These are phyloP conservation scores for Mallotus repandus DNA, from an alignment of 441 rosid species.

Conservation along the genomic window DNA sequence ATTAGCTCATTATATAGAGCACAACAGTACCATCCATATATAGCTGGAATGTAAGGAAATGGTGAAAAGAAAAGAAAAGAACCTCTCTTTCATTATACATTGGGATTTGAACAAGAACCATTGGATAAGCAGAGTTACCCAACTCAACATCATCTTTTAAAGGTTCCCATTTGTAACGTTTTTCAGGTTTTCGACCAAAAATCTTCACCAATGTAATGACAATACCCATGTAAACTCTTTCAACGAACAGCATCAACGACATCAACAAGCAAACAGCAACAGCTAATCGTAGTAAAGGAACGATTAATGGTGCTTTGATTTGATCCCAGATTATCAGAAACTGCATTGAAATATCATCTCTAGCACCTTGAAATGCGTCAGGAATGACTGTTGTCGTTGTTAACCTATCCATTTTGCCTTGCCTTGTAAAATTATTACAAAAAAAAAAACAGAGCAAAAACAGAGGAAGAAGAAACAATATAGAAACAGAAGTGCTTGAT, in stretches of 20 bases:
- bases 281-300: slow-evolving; percentile 55
- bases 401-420: slow-evolving; percentile 48
- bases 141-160: slow-evolving; percentile 75
- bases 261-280: slow-evolving; percentile 63
- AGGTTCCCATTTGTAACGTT: slow-evolving; percentile 71
- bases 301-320: slow-evolving; percentile 74
- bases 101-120: slow-evolving; percentile 92
- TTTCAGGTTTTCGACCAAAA: slow-evolving; percentile 76
- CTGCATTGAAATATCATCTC: slow-evolving; percentile 56
- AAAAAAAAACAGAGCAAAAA: background rate
- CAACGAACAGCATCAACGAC: slow-evolving; percentile 87
- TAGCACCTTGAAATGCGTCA: slow-evolving; percentile 48
- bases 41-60: background rate
- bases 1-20: too few relatives aligned
- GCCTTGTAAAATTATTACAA: background rate
- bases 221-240: slow-evolving; percentile 79
- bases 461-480: background rate
- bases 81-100: slow-evolving; percentile 97
- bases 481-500: background rate
- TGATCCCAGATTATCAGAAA: slow-evolving; percentile 55
- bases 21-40: background rate
- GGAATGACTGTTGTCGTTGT: slow-evolving; percentile 44
- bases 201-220: slow-evolving; percentile 65
- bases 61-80: background rate
- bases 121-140: slow-evolving; percentile 76